Conservation (phyloP, 345 rosid species). For the Populus simonii region DNA sequence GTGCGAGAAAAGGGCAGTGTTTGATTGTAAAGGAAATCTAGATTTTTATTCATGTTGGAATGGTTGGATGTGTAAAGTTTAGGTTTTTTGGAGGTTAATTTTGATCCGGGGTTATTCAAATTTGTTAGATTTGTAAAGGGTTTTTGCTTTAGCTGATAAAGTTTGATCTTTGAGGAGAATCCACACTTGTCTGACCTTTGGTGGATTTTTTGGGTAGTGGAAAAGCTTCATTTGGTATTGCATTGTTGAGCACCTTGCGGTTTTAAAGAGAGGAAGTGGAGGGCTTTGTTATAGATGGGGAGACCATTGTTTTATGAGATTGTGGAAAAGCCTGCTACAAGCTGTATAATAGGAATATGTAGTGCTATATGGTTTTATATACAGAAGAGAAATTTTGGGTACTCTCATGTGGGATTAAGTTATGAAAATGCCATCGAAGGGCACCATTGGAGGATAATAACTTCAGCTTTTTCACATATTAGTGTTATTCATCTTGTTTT, state of each 20-base stretch:
- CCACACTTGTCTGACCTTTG: background rate
- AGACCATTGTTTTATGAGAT: conserved; percentile 79
- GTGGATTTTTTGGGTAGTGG: background rate
- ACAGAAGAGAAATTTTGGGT: conserved; percentile 87
- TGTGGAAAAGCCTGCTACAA: conserved; percentile 83
- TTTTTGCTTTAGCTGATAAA: background rate
- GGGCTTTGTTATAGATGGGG: conserved; percentile 48
- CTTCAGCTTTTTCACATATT: conserved; percentile 94
- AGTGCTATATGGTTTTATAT: conserved; percentile 76
- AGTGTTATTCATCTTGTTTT: conserved; percentile 90
- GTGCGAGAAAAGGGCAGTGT: background rate
- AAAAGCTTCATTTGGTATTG: background rate
- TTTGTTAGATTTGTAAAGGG: conserved; percentile 5
- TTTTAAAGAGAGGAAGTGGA: background rate
- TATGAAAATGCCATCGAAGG: conserved; percentile 80
- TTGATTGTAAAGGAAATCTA: background rate
- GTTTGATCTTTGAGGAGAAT: background rate
- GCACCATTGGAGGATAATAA: conserved; percentile 88
- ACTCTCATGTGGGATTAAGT: conserved; percentile 87
- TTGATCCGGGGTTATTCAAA: conserved; percentile 1
- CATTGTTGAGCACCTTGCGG: background rate
- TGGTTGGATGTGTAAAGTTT: conserved; percentile 2
- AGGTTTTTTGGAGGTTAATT: background rate
- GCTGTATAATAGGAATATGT: conserved; percentile 67
- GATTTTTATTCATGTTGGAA: background rate